phyloP scores from a whole-genome alignment of 768 basidiomycete genomes.

The Lactarius trivialis region DNA sequence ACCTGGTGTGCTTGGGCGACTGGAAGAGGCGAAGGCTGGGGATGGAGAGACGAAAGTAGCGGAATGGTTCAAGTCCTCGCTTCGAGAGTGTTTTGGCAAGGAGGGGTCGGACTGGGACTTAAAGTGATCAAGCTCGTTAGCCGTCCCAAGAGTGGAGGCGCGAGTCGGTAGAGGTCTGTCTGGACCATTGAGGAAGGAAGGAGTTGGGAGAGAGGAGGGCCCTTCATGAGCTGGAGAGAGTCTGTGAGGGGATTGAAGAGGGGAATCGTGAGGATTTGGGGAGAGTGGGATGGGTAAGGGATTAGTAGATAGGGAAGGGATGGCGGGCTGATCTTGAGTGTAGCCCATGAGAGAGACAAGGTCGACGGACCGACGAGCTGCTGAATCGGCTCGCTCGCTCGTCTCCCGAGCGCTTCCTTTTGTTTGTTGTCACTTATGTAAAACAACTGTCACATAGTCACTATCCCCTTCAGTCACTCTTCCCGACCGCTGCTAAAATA shows the following conservation, averaged over 20 bases:
- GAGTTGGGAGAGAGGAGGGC: slow-evolving; percentile 13
- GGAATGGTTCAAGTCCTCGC: slow-evolving; percentile 65
- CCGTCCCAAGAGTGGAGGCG: slow-evolving; percentile 54
- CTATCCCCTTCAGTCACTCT: not conserved
- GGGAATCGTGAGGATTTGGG: slow-evolving; percentile 6
- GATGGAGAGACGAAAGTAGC: slow-evolving; percentile 23
- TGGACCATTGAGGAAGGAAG: slow-evolving; percentile 24
- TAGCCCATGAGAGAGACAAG: slow-evolving; percentile 10
- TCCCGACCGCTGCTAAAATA: slow-evolving; percentile 8
- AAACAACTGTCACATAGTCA: slow-evolving; percentile 1
- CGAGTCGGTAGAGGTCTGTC: slow-evolving; percentile 57
- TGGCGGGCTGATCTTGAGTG: slow-evolving; percentile 17
- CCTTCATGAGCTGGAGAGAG: slow-evolving; percentile 5
- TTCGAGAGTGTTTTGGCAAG: slow-evolving; percentile 46
- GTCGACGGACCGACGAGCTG: not conserved
- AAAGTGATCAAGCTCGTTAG: slow-evolving; percentile 49
- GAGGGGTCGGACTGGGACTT: slow-evolving; percentile 25
- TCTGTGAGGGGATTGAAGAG: slow-evolving; percentile 14
- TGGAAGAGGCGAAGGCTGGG: slow-evolving; percentile 43
- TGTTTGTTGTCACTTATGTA: not conserved
- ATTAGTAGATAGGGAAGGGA: slow-evolving; percentile 7
- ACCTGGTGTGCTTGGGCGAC: slow-evolving; percentile 56
- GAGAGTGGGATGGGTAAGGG: slow-evolving; percentile 14
- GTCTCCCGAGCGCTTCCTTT: not conserved
- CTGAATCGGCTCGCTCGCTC: not conserved